Base-by-base conservation (phyloP, 2,329 filamentous ascomycete genomes). In the Pseudogymnoascus sp. region DNA sequence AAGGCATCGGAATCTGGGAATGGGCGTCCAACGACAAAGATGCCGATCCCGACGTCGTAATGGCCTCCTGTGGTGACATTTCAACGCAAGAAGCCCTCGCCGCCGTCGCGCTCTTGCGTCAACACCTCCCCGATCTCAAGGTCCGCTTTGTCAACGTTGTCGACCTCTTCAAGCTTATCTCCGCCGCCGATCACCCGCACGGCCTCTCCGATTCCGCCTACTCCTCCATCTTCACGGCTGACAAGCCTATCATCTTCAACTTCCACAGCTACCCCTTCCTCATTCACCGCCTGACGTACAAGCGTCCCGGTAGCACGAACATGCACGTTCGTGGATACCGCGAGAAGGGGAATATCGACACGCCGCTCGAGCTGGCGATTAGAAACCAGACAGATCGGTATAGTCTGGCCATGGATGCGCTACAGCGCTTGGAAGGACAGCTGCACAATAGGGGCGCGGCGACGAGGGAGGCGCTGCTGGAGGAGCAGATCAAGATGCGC, bases 241-340 rank as follows among this genome's bases (percentile, higher is more conserved):
- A 91, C 77, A 86, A 81, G 66, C 89, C 89, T 21, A 79, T 91
- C 71, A 85, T 92, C 71, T 92, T 92, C 80, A 92, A 91, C 78
- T 92, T 92, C 83, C 89, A 92, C 77, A 88, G 84, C 33, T 92
- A 92, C 76, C 89, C 89, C 7, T 92, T 87, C 87, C 79, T 92
- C 69, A 83, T 92, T 60, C 89, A 92, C 76, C 81, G 89, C 59
- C 75, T 92, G 67, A 89, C 88, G 0, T 92, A 91, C 77, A 88
- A 88, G 76, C 84, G 89, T 0, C 86, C 85, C 1, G 88, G 88
- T 4, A 84, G 81, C 72, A 72, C 79, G 51, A 85, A 89, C 74
- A 74, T 92, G 65, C 85, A 90, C 68, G 89, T 92, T n/a, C 80
- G 86, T 33, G 89, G 89, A 1, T 92, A 92, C 78, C 86, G 83